Evolutionary conservation across 345 rosid species (phyloP), one percentile per base, ranked within the genome.

Genomic region (Dipteronia dyeriana): DNA sequence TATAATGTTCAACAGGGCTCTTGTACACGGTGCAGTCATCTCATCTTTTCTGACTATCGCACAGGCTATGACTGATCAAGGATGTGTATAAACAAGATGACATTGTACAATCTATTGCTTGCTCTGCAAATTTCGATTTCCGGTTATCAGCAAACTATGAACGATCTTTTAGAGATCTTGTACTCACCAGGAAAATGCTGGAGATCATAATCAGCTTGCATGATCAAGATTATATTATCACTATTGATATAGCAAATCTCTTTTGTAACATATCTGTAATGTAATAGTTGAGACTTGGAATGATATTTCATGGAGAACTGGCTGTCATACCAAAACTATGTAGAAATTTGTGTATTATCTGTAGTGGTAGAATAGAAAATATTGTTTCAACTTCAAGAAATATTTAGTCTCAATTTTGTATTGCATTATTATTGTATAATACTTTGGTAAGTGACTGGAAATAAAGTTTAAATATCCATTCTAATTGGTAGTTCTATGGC

Each of bases 21-120:
- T 96, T 84, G 82, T 89, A 26, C 92, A 94, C 20, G 99, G 99
- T 70, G 91, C 99, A 29, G 90, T 90, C 66, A 94, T 96, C 67
- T 89, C 99, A 22, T 91, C 98, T 7, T 96, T 96, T 83, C 88
- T 96, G 78, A 89, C 90, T 49, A 91, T 96, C 62, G 98, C 99
- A 80, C 97, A 92, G 87, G 99, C 98, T 56, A 96, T 94, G 99
- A 89, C 91, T 4, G 99, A 92, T 76, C 99, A 96, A 94, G 99
- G 99, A 79, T 94, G 99, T 83, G 95, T 94, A 79, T 94, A 90
- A 77, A 61, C 31, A 57, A 16, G 20, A 49, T 62, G 59, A 75
- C 29, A 49, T 54, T 76, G 64, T 56, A 51, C 11, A 63, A 53
- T 60, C 73, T 20, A 71, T 77, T n/a, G n/a, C n/a, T 13, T 23